phyloP scores from a whole-genome alignment of 225 moss, liverwort and hornwort species.

The Lunularia cruciata region DNA sequence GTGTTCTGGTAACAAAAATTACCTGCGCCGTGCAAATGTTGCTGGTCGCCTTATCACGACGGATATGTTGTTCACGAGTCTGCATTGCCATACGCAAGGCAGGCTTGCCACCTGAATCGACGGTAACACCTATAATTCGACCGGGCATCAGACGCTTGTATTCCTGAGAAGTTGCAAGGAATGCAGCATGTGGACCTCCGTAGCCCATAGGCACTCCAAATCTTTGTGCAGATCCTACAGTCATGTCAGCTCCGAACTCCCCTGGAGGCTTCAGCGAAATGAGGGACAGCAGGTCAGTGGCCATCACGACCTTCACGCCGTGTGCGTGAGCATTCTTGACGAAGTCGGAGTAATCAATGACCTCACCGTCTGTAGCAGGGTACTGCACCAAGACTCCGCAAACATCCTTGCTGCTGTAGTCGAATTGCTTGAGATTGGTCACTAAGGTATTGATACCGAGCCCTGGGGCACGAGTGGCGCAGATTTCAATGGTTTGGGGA shows the following conservation, averaged over 20 bases:
- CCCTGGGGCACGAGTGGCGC: constrained; percentile 84
- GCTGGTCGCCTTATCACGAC: constrained; percentile 97
- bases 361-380: constrained; percentile 78
- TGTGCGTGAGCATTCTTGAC: constrained; percentile 89
- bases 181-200: constrained; percentile 95
- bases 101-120: constrained; percentile 82
- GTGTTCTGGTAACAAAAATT: neutral
- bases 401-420: constrained; percentile 84
- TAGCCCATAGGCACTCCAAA: constrained; percentile 98
- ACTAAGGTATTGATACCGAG: constrained; percentile 75
- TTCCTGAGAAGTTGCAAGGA: constrained; percentile 94
- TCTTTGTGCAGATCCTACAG: constrained; percentile 92
- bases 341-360: constrained; percentile 73
- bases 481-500: constrained; percentile 92
- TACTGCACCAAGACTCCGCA: constrained; percentile 95
- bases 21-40: constrained; percentile 99
- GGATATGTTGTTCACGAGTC: constrained; percentile 97
- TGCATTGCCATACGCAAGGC: constrained; percentile 99
- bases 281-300: constrained; percentile 84
- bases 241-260: constrained; percentile 96
- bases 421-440: constrained; percentile 58
- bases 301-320: constrained; percentile 97
- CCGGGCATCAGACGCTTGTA: constrained; percentile 99
- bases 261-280: constrained; percentile 79
- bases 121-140: constrained; percentile 85